A percentile compares a stretch with the other conserved stretches of the same genome.
Conservation (phyloP, 2,329 filamentous ascomycete species). For the Colletotrichum sp. region DNA sequence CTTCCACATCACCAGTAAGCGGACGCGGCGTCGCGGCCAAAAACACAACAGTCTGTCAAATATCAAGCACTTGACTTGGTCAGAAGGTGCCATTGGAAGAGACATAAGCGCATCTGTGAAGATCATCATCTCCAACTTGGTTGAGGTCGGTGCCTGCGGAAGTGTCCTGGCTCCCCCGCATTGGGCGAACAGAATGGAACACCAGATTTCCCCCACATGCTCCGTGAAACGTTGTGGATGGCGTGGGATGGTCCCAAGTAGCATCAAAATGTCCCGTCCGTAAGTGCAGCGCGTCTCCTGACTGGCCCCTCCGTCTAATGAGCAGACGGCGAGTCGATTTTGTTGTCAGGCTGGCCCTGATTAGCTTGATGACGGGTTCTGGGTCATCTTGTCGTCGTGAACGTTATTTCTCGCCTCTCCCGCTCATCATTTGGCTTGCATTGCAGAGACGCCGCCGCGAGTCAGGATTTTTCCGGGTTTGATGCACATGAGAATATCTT, state of each 20-base stretch:
- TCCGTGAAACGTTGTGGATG: not conserved
- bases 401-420: not conserved
- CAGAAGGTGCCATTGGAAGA: not conserved
- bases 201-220: not conserved
- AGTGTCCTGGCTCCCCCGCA: not conserved
- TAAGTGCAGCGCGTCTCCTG: not conserved
- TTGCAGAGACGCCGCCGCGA: not conserved
- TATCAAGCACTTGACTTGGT: constrained; percentile 1
- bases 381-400: not conserved
- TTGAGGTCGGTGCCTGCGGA: not conserved
- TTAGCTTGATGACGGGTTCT: not conserved
- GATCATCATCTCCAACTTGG: constrained; percentile 8
- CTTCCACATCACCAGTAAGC: not conserved
- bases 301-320: not conserved
- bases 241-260: not conserved
- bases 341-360: not conserved
- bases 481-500: not conserved
- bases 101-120: not conserved
- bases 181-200: not conserved
- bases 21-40: not conserved
- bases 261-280: not conserved
- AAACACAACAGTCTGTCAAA: not conserved
- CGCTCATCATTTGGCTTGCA: not conserved
- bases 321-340: not conserved
- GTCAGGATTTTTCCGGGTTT: not conserved